These are phyloP conservation scores for Alternaria conjuncta DNA, from an alignment of 2,329 filamentous ascomycete genomes.

Conservation along the genomic window DNA sequence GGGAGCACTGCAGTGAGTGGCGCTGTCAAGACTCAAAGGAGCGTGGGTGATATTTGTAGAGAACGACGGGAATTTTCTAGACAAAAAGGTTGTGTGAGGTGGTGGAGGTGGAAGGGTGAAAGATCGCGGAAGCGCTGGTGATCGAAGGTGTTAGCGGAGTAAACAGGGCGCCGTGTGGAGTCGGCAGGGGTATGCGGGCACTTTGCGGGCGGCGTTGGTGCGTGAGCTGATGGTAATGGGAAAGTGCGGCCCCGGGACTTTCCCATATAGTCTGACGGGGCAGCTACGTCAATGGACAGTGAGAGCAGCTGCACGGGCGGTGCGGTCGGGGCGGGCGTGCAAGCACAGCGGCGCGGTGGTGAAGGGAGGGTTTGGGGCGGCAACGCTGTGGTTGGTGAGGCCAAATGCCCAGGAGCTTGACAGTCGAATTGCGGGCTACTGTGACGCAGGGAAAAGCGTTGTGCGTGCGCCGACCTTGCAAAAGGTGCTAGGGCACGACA, in stretches of 20 bases:
- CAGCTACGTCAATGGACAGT: slow-evolving; percentile 9
- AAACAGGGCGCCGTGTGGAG: slow-evolving; percentile 35
- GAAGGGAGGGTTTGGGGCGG: slow-evolving; percentile 3
- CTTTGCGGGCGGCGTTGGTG: slow-evolving; percentile 6
- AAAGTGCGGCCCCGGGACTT: slow-evolving; percentile 16
- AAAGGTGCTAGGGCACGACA: slow-evolving; percentile 5
- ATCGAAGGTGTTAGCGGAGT: slow-evolving; percentile 30
- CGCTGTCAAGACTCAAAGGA: slow-evolving; percentile 18
- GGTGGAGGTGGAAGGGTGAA: slow-evolving; percentile 14
- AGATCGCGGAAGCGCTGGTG: slow-evolving; percentile 31
- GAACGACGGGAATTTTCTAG: slow-evolving; percentile 23
- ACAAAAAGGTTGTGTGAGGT: slow-evolving; percentile 8
- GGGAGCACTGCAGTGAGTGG: slow-evolving; percentile 4
- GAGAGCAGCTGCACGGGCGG: slow-evolving; percentile 2
- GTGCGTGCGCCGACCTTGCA: slow-evolving; percentile 17
- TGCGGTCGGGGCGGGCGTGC: background rate
- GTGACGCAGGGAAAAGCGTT: slow-evolving; percentile 12
- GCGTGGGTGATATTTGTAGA: slow-evolving; percentile 27
- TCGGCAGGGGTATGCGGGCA: slow-evolving; percentile 22
- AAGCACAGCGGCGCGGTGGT: background rate
- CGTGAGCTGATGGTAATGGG: slow-evolving; percentile 19
- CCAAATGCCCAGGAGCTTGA: slow-evolving; percentile 2
- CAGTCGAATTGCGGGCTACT: background rate
- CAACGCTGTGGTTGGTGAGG: slow-evolving; percentile 10
- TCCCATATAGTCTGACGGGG: slow-evolving; percentile 31